Base-by-base conservation (phyloP, 2,329 filamentous ascomycete genomes). In the Phaeosphaeriaceae sp. region DNA sequence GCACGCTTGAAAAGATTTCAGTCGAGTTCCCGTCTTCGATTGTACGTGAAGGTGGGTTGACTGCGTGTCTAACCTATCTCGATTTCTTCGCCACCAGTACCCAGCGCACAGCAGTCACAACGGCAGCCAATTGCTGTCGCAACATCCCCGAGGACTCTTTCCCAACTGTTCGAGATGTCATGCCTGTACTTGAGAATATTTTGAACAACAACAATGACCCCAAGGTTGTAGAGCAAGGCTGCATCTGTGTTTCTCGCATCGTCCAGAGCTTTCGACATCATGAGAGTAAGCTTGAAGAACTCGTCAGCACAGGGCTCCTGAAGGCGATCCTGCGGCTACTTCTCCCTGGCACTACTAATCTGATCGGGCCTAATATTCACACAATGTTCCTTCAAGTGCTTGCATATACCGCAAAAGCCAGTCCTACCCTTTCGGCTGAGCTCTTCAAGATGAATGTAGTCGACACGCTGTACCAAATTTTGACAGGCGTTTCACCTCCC, bases 11-110 rank as follows among this genome's bases (percentile, higher is more conserved):
- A 71, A 99, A 97, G 76, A 97, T 99, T 41, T 99, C 94, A 0
- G 86, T 93, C 48, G 94, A 99, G 69, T 99, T 96, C 68, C 94
- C 94, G 1, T 87, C 89, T 3, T 92, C 90, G 47, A 99, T 99
- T 62, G 94, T 99, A 36, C 89, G 92, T 42, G 94, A 97, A 76
- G 95, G 94, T 40, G 94, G 94, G 9, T 79, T 99, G 55, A 96
- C 90, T 1, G 94, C 94, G n/a, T 99, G 94, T 67, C 78, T 99
- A 58, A 95, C 90, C 0, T 97, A 94, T 70, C 83, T 99, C 49
- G 94, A 99, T 71, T 99, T 99, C 76, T 99, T 99, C 67, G 89
- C 93, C 13, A 99, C 94, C 0, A 94, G 93, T 73, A 97, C 94
- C 2, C 94, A 99, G 74, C 86, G 94, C 58, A 97, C 93, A 12